Base-by-base conservation (phyloP, 2,329 filamentous ascomycete genomes). In the Diaporthe humulicola region DNA sequence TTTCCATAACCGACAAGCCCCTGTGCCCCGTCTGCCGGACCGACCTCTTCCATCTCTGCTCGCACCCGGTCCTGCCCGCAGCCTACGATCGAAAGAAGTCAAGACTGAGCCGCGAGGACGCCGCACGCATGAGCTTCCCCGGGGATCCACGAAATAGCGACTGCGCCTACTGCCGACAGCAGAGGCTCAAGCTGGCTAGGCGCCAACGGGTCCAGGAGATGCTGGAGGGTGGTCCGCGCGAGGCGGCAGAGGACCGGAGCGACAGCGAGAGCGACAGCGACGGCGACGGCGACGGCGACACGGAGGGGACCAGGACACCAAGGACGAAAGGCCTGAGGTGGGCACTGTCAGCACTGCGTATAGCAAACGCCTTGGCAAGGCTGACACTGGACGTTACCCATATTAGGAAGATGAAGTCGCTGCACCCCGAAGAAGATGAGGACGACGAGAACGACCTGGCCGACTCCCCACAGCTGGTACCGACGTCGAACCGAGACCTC, bases 111-210 rank as follows among this genome's bases (percentile, higher is more conserved):
- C 75, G 69, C 56, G 45, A 72, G n/a, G 75, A 76, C 30, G 69
- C 74, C 30, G 74, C 75, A 19, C 42, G 58, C 42, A 61, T 40
- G 64, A 69, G 67, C 36, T 76, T 75, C 40, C 71, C 71, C 28
- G 71, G 67, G 19, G 74, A 75, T 5, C 40, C 64, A n/a, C 71
- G 67, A 10, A 28, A 70, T 22, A 50, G 40, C 67, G 67, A 73
- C 57, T 76, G 75, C 71, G 22, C 30, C 17, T 76, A 69, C 60
- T 76, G 75, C 74, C 75, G 70, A 83, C 95, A 93, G 85, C 93
- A 95, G 80, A 90, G 94, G 78, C 90, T 93, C 81, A 96, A 94
- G 85, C 91, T 91, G 73, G 90, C 91, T 81, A 89, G 88, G 78
- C 88, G 90, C 58, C 90, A 92, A 75, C 88, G 89, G 80, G 88